A percentile compares a stretch with the other conserved stretches of the same genome.
phyloP scores from a whole-genome alignment of 768 basidiomycete species.

The Thelephora aurantiotincta region DNA sequence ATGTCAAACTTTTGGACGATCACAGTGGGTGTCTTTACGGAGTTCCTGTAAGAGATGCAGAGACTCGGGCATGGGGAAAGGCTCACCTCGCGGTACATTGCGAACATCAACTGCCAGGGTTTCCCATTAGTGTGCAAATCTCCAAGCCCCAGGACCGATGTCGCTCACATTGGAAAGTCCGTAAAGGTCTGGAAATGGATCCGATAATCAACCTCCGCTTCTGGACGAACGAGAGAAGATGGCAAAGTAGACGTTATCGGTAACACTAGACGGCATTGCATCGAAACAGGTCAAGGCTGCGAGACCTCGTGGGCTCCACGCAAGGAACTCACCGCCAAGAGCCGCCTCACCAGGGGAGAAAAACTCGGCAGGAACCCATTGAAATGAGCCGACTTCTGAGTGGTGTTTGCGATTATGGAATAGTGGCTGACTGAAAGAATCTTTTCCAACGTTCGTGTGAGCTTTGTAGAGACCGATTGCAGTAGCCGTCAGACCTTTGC shows the following conservation, averaged over 20 bases:
- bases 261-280: no score
- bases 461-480: constrained; percentile 22
- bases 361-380: constrained; percentile 5
- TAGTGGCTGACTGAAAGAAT: constrained; percentile 20
- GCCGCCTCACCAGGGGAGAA: constrained; percentile 13
- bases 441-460: constrained; percentile 38
- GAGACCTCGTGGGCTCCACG: no score
- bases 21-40: constrained; percentile 15
- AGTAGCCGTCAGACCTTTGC: constrained; percentile 37
- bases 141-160: not conserved
- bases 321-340: constrained; percentile 5
- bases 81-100: constrained; percentile 15
- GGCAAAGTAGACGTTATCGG: no score
- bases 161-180: not conserved
- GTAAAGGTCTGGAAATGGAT: not conserved
- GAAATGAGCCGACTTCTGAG: constrained; percentile 13
- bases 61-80: not conserved
- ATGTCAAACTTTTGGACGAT: constrained; percentile 21
- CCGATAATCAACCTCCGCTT: not conserved
- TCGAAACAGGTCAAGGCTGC: no score
- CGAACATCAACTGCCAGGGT: not conserved
- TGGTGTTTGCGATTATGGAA: constrained; percentile 16
- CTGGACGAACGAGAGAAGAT: not conserved
- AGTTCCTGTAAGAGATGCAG: not conserved
- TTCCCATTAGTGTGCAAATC: not conserved